These are phyloP conservation scores for Aspergillus cavernicola DNA, from an alignment of 495 filamentous ascomycete genomes.

Conservation along the genomic window DNA sequence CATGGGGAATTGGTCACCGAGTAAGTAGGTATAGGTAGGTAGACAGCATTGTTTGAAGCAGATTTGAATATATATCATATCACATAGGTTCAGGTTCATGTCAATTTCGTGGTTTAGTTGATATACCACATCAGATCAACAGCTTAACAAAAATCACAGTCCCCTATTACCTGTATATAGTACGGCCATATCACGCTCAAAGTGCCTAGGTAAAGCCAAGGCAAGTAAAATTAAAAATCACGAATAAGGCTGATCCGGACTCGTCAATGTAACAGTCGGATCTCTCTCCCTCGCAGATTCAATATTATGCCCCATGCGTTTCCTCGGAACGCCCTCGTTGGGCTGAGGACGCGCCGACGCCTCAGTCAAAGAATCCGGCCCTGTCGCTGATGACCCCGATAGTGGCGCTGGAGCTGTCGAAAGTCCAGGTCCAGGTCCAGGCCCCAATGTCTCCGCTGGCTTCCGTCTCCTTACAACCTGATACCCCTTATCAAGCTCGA, in stretches of 20 bases:
- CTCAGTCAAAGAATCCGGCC: conserved; percentile 2
- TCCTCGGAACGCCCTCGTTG: conserved; percentile 30
- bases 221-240: neutral
- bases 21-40: too few species aligned
- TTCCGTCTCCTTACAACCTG: conserved; percentile 66
- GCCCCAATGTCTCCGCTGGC: conserved; percentile 30
- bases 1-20: neutral
- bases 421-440: neutral
- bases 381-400: neutral
- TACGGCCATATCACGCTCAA: too few species aligned
- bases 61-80: too few species aligned
- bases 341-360: conserved; percentile 11
- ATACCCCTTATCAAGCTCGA: conserved; percentile 80
- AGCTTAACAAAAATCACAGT: too few species aligned
- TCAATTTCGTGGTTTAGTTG: too few species aligned
- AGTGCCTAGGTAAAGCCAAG: too few species aligned
- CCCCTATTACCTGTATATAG: too few species aligned
- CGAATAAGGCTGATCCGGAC: conserved; percentile 4
- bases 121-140: too few species aligned
- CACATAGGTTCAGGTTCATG: too few species aligned
- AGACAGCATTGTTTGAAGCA: too few species aligned
- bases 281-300: conserved; percentile 8
- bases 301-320: conserved; percentile 21
- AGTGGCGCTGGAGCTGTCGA: neutral
- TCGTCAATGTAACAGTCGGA: conserved; percentile 2